Evolutionary conservation across 2,329 filamentous ascomycete species (phyloP), one percentile per base, ranked within the genome.

Genomic region (Fusarium nygamai): DNA sequence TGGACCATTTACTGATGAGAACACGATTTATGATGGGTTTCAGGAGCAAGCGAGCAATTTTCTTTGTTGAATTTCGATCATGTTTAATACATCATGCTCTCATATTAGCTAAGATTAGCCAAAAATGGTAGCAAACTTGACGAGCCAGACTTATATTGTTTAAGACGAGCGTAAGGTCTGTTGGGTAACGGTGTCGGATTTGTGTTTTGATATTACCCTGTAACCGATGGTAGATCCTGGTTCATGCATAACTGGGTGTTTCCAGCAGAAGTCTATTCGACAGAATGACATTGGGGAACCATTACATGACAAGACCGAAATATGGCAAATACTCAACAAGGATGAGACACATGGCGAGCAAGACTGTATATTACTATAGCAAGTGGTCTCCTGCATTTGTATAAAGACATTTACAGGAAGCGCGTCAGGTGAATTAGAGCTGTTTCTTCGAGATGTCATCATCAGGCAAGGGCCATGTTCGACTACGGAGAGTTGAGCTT

Each of bases 1-100:
- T 29, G 34, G 27, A 6, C 33, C 39, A 31, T 16, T 36, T 19
- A 19, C 22, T 47, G 29, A 69, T 22, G 60, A 66, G 51, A 39
- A 46, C 27, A 70, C 22, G 54, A 64, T 48, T 64, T 36, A 69
- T 31, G 62, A 69, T 29, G 22, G 31, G 17, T 39, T 39, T 33
- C n/a, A 29, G 29, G 36, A 31, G 34, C 22, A 51, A 70, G 66
- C 67, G 53, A 54, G 60, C 47, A 44, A 53, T 27, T 50, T 22
- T 36, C 34, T 50, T 33, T 13, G 20, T 29, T 31, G 6, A 14
- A 16, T 19, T 48, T 43, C 22, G 20, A 24, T 33, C 19, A 27
- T 17, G 5, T 46, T 59, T 33, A 20, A 38, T 27, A 24, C 34
- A 27, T 12, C 17, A n/a, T 27, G 13, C 12, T 20, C 34, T 27